phyloP scores from a whole-genome alignment of 805 yeast genomes.

The Wickerhamomyces queroliae region DNA sequence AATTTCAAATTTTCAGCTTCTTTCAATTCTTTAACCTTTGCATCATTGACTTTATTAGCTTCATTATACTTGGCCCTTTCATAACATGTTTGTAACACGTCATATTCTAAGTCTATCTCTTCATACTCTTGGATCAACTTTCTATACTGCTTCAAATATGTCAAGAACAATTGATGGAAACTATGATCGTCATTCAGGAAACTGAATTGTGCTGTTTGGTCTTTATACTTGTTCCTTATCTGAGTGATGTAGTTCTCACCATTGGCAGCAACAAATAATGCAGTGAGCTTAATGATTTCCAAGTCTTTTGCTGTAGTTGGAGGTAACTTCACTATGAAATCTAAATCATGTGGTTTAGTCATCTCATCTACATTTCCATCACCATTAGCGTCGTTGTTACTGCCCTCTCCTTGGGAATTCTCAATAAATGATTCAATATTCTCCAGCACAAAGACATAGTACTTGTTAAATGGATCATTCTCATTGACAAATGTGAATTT shows the following conservation, averaged over 20 bases:
- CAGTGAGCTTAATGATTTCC: conserved; percentile 66
- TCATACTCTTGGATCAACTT: conserved; percentile 11
- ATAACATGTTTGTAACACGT: conserved; percentile 41
- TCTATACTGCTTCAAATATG: conserved; percentile 52
- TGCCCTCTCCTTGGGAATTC: conserved; percentile 14
- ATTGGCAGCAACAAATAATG: conserved; percentile 59
- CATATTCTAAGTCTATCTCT: conserved; percentile 23
- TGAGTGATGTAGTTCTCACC: conserved; percentile 39
- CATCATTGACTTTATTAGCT: conserved; percentile 27
- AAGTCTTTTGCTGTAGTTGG: conserved; percentile 57
- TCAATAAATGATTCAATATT: conserved; percentile 20
- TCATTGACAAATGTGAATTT: conserved; percentile 61
- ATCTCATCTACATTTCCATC: conserved; percentile 17
- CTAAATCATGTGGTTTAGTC: conserved; percentile 5
- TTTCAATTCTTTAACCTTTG: conserved; percentile 29
- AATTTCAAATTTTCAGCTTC: conserved; percentile 41
- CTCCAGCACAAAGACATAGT: conserved; percentile 45
- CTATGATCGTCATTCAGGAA: conserved; percentile 61
- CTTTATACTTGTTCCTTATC: conserved; percentile 29
- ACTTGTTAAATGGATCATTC: conserved; percentile 49
- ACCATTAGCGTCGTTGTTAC: conserved; percentile 6
- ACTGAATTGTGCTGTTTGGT: conserved; percentile 52
- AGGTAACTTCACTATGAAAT: conserved; percentile 15
- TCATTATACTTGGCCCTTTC: conserved; percentile 50
- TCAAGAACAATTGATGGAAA: conserved; percentile 43